Base-by-base conservation (phyloP, 2,329 filamentous ascomycete genomes). In the Aspergillus thermomutatus region DNA sequence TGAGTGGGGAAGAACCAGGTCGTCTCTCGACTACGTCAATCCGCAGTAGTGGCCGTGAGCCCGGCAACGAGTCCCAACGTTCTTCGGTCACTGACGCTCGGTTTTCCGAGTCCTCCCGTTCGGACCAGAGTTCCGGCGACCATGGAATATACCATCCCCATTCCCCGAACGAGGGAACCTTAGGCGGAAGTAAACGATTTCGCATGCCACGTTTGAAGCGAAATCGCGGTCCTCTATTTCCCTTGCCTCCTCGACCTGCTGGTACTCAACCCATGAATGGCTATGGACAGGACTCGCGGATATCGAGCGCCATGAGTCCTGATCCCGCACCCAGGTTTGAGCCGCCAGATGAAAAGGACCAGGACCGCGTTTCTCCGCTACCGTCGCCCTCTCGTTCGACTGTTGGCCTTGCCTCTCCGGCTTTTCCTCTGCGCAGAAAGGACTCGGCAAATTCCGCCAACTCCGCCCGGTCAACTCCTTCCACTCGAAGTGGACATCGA, bases 41-140 rank as follows among this genome's bases (percentile, higher is more conserved):
- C 27, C 70, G 73, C 43, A 73, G 69, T 59, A 65, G 77, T 26
- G 83, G 85, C 63, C 80, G 84, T 54, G 80, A 83, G 27, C 87
- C 87, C 56, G 80, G 82, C 48, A 85, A 87, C 60, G 85, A 88
- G 60, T 78, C 80, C 26, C 80, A 80, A 56, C 84, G 85, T 14
- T 80, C 84, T 2, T 85, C 86, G 7, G 79, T 89, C 21, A 85
- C 87, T 10, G 77, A 84, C 28, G 82, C 83, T 60, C 81, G 90
- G 43, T 77, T 89, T 27, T 94, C 90, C 4, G 93, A 97, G 68
- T 97, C 93, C 1, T 96, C 92, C 2, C 85, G 90, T 63, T 97
- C 93, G 27, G 92, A 97, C 72, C 89, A 85, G 47, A 96, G 90
- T 75, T 90, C 87, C 17, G 85, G 82, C 45, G 88, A 92, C 66